Evolutionary conservation across 2,329 filamentous ascomycete species (phyloP), one percentile per base, ranked within the genome.

Genomic region (Aspergillus sergii): DNA sequence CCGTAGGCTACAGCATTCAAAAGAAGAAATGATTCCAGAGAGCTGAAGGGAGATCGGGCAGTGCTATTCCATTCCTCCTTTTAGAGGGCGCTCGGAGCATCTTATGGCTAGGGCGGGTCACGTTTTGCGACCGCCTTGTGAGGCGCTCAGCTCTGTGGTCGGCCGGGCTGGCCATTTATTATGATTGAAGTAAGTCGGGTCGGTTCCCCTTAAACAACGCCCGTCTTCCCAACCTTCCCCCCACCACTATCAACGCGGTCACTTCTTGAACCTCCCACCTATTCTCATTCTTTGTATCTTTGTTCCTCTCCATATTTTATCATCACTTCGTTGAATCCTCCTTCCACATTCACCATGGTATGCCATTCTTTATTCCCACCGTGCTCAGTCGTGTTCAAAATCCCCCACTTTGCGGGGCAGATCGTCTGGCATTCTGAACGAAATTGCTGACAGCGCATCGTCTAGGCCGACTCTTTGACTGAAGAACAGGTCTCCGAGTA

Each of bases 401-500:
- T 62, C 64, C 73, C 73, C 76, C 75, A 69, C 75, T 70, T 64
- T 74, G 75, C 76, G 75, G 75, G 74, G 75, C 71, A 71, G 63
- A 66, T 63, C 62, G 61, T 51, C 60, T 67, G 62, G 61, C 58
- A 62, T 64, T 58, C 62, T 61, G 67, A 55, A 66, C 64, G 64
- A 60, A 61, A 55, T 67, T 63, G 66, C 75, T 78, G 67, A 76
- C 63, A 69, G 66, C 65, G 63, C 64, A 69, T 56, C 59, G 54
- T 69, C 63, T 80, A 98, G 94, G 94, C 94, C 81, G 95, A 99
- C 81, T 94, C 94, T 82, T 91, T 99, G 78, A 98, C 95, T 75
- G 95, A 99, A 88, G 95, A 99, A 86, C 95, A 99, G 88, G 95
- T 99, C 81, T 98, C 95, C 80, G 95, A 99, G 86, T 99, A 98